Evolutionary conservation across 805 yeast species (phyloP).

Genomic region (Spathaspora arborariae): DNA sequence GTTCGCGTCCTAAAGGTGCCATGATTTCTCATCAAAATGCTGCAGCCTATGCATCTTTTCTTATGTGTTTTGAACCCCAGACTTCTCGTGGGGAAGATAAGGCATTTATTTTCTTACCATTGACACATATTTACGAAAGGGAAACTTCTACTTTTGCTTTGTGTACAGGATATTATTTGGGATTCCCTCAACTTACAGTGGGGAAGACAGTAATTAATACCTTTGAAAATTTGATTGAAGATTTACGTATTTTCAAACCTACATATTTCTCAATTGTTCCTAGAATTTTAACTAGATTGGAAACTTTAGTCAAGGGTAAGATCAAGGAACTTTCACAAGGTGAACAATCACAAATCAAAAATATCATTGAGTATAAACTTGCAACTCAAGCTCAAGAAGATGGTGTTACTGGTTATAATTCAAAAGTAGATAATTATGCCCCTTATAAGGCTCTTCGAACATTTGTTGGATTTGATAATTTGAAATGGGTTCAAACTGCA

Average conservation of each 20-base stretch:
- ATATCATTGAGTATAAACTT: slow-evolving; percentile 17
- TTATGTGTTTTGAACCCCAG: slow-evolving; percentile 7
- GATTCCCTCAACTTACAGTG: slow-evolving; percentile 23
- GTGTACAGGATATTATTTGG: slow-evolving; percentile 24
- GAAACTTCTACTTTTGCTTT: slow-evolving; percentile 19
- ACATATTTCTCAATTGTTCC: slow-evolving; percentile 29
- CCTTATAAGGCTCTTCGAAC: slow-evolving; percentile 26
- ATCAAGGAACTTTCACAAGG: slow-evolving; percentile 8
- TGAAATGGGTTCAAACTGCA: slow-evolving; percentile 28
- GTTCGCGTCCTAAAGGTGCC: slow-evolving; percentile 73
- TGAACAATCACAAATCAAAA: slow-evolving; percentile 12
- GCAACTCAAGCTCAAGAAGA: slow-evolving; percentile 30
- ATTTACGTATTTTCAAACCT: slow-evolving; percentile 26
- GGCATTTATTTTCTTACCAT: slow-evolving; percentile 27
- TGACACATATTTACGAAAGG: slow-evolving; percentile 37
- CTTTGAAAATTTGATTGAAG: slow-evolving; percentile 26
- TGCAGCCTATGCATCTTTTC: slow-evolving; percentile 14
- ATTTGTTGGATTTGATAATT: slow-evolving; percentile 28
- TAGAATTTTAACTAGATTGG: slow-evolving; percentile 37
- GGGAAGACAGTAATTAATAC: slow-evolving; percentile 13
- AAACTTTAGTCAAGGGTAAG: slow-evolving; percentile 16
- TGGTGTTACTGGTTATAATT: slow-evolving; percentile 24
- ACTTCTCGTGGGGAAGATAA: slow-evolving; percentile 6
- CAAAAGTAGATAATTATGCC: slow-evolving; percentile 12
- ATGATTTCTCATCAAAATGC: slow-evolving; percentile 35